A percentile compares a stretch with the other conserved stretches of the same genome.
Conservation (phyloP, 2,329 filamentous ascomycete species). For the Cytospora paraplurivora region DNA sequence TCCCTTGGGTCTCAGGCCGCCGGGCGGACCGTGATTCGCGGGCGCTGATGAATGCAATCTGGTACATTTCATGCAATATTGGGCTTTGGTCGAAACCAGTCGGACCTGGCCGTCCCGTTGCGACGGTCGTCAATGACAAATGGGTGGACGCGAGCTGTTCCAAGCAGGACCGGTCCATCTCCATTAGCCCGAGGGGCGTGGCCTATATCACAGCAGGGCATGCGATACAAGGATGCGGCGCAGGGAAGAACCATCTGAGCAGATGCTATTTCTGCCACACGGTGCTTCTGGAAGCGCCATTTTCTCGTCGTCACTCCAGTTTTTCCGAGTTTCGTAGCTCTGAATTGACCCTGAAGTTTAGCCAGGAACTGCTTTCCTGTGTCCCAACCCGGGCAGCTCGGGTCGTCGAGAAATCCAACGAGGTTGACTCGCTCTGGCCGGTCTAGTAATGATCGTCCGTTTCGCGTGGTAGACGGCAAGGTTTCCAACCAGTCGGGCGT, state of each 20-base stretch:
- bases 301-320: neutral
- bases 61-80: neutral
- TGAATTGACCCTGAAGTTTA: neutral
- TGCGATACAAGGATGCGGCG: neutral
- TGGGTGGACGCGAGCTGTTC: neutral
- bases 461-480: conserved; percentile 22
- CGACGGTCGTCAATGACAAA: neutral
- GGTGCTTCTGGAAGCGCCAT: neutral
- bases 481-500: neutral
- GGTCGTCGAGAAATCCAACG: neutral
- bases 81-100: no score
- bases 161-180: neutral
- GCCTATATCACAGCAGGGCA: neutral
- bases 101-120: neutral
- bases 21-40: neutral
- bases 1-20: neutral
- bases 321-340: neutral
- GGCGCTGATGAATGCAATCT: neutral
- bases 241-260: neutral
- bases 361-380: neutral
- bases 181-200: neutral
- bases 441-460: conserved; percentile 9
- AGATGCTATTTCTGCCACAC: neutral
- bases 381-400: neutral
- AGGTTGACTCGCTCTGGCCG: conserved; percentile 7